phyloP scores from a whole-genome alignment of 257 asterid species.

The Ajuga chamaepitys region DNA sequence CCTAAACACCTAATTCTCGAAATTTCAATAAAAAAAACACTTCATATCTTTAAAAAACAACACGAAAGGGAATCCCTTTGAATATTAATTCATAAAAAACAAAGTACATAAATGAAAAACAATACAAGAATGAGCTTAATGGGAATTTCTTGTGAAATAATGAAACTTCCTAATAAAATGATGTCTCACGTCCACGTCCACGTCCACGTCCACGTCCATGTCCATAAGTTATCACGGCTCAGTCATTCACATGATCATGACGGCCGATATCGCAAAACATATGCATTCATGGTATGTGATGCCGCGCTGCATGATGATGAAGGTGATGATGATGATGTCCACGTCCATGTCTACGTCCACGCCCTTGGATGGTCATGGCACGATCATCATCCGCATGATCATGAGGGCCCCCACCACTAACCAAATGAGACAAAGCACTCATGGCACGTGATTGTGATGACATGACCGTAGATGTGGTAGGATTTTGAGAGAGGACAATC shows the following conservation, averaged over 20 bases:
- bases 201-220: slow-evolving; percentile 1
- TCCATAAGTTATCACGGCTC: background rate
- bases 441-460: slow-evolving; percentile 56
- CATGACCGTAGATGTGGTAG: slow-evolving; percentile 50
- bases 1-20: too few relatives aligned
- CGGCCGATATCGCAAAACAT: slow-evolving; percentile 1
- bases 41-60: too few relatives aligned
- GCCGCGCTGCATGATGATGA: too few relatives aligned
- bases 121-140: background rate
- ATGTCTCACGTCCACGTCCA: background rate
- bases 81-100: background rate
- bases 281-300: slow-evolving; percentile 32
- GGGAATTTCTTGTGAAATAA: background rate
- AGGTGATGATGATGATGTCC: too few relatives aligned
- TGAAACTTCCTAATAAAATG: background rate
- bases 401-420: too few relatives aligned
- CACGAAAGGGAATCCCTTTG: background rate
- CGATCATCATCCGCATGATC: too few relatives aligned
- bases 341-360: too few relatives aligned
- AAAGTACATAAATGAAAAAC: background rate
- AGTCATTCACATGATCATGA: background rate
- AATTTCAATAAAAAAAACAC: too few relatives aligned
- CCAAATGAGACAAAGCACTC: slow-evolving; percentile 33
- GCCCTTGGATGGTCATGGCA: too few relatives aligned
- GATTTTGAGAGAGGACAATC: slow-evolving; percentile 38